Evolutionary conservation across 768 basidiomycete genomes (phyloP).

Genomic region (Zangia roseola): DNA sequence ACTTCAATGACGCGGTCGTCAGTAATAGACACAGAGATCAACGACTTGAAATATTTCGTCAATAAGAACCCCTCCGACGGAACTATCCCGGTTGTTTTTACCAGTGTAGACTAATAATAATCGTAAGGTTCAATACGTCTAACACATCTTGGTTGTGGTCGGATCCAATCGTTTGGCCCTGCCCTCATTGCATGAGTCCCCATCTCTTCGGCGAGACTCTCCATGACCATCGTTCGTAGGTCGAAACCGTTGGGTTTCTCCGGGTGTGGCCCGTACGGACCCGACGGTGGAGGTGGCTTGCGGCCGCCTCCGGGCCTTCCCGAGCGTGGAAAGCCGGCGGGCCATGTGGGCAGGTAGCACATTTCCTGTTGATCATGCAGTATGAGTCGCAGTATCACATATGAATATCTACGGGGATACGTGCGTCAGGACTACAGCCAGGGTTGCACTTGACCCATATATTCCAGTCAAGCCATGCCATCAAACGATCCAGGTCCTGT

Average conservation of each 20-base stretch:
- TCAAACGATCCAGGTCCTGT: conserved; percentile 34
- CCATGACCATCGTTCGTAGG: background rate
- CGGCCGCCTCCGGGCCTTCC: background rate
- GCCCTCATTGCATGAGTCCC: background rate
- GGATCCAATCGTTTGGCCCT: background rate
- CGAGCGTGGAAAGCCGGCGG: background rate
- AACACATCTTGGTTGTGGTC: conserved; percentile 8
- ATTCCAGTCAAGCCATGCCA: conserved; percentile 54
- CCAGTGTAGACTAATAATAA: too few relatives aligned
- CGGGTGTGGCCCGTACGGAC: background rate
- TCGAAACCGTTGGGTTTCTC: background rate
- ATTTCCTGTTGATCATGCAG: conserved; percentile 5
- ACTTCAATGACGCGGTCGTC: too few relatives aligned
- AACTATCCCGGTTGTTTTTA: too few relatives aligned
- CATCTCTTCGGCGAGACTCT: background rate
- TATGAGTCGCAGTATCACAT: background rate
- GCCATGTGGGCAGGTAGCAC: conserved; percentile 19
- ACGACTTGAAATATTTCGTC: too few relatives aligned
- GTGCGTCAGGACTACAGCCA: conserved; percentile 44
- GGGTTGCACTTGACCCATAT: conserved; percentile 50
- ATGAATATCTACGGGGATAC: conserved; percentile 7
- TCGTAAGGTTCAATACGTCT: conserved; percentile 1
- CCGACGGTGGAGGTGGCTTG: background rate
- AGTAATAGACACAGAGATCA: too few relatives aligned
- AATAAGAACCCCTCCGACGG: too few relatives aligned